Percentiles rank a stretch among this genome's conserved stretches.
These are phyloP conservation scores for Leishmania tarentolae DNA, from an alignment of 208 protist genomes.

Conservation along the genomic window DNA sequence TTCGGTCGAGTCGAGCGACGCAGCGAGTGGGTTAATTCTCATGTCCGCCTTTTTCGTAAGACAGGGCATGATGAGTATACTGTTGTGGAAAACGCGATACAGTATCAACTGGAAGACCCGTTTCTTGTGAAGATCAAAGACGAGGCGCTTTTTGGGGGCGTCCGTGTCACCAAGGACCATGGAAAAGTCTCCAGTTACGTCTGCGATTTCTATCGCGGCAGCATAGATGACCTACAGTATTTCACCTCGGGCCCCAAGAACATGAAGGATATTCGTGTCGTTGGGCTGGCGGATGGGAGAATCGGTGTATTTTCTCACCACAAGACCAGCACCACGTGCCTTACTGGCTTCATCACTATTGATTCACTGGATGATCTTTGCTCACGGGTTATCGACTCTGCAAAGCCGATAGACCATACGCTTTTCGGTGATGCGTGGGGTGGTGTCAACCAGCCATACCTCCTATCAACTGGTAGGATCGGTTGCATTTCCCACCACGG, in stretches of 20 bases:
- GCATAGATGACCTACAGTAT: conserved; percentile 41
- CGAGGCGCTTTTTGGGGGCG: conserved; percentile 54
- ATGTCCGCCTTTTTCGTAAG: conserved; percentile 48
- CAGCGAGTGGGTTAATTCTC: conserved; percentile 57
- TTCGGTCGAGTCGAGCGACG: conserved; percentile 55
- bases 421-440: conserved; percentile 66
- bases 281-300: conserved; percentile 42
- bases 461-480: conserved; percentile 48
- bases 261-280: conserved; percentile 70
- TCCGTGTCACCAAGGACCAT: conserved; percentile 54
- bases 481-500: conserved; percentile 71
- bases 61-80: conserved; percentile 57
- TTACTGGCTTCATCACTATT: conserved; percentile 57
- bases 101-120: conserved; percentile 56
- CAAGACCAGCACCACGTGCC: conserved; percentile 45
- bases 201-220: conserved; percentile 58
- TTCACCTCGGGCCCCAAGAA: conserved; percentile 56
- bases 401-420: conserved; percentile 61
- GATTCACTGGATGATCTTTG: conserved; percentile 49
- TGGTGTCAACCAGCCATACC: conserved; percentile 64
- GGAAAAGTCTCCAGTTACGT: conserved; percentile 49
- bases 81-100: conserved; percentile 42
- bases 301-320: conserved; percentile 67
- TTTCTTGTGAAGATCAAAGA: conserved; percentile 54
- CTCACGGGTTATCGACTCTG: conserved; percentile 46